Conservation (phyloP, 202 grass and related monocot species). For the Saccharum hybrid region DNA sequence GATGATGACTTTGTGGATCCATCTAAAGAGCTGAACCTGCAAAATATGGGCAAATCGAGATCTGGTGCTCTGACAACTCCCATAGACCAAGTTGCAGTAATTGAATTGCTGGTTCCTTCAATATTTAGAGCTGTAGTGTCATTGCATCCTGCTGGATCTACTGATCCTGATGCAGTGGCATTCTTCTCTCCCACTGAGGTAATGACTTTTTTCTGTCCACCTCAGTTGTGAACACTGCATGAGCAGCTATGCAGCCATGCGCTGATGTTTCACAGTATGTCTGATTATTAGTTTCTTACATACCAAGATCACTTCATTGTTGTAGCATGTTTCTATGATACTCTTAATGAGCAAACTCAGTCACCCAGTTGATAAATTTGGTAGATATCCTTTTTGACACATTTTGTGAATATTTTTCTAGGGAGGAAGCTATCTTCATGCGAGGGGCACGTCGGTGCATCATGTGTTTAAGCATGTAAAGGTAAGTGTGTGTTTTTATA, state of each 20-base stretch:
- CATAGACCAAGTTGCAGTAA: conserved; percentile 72
- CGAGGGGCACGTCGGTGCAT: conserved; percentile 81
- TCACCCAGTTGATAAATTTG: not conserved
- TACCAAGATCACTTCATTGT: conserved; percentile 12
- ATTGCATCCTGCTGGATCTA: conserved; percentile 90
- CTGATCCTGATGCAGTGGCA: conserved; percentile 79
- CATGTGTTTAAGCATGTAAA: conserved; percentile 89
- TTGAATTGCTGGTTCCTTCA: conserved; percentile 83
- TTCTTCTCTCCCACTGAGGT: conserved; percentile 97
- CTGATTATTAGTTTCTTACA: not conserved
- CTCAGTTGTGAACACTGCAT: conserved; percentile 28
- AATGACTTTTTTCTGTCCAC: conserved; percentile 28
- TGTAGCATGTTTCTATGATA: conserved; percentile 27
- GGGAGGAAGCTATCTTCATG: conserved; percentile 88
- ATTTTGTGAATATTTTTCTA: conserved; percentile 47
- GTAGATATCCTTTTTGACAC: conserved; percentile 35
- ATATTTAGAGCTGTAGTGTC: conserved; percentile 96
- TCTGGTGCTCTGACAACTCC: conserved; percentile 38
- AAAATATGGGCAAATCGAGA: conserved; percentile 59
- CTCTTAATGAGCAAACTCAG: conserved; percentile 1
- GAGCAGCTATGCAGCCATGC: conserved; percentile 16
- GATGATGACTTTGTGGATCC: conserved; percentile 70
- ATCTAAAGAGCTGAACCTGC: conserved; percentile 66
- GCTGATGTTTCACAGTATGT: conserved; percentile 14
- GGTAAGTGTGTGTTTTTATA: conserved; percentile 50